These are phyloP conservation scores for Teratosphaeria destructans DNA, from an alignment of 2,329 filamentous ascomycete species.

Conservation along the genomic window DNA sequence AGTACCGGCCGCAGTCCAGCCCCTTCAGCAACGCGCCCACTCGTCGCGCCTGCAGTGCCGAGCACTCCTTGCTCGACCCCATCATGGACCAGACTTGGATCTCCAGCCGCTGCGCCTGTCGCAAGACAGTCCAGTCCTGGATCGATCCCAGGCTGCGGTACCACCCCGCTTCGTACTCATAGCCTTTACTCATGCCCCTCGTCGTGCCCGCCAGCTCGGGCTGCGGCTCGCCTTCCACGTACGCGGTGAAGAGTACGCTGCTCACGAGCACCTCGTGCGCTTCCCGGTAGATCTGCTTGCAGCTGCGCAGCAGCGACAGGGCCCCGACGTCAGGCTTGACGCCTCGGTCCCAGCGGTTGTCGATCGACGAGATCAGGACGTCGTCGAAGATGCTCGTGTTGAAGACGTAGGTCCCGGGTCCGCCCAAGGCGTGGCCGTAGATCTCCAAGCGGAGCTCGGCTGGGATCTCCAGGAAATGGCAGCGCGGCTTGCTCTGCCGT, in stretches of 20 bases:
- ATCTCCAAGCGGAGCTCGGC: background rate
- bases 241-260: background rate
- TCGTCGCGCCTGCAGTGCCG: background rate
- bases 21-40: background rate
- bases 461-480: background rate
- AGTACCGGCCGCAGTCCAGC: background rate
- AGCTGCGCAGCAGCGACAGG: background rate
- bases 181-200: background rate
- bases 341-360: background rate
- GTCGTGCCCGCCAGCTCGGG: background rate
- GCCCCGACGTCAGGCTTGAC: background rate
- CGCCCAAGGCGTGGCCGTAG: background rate
- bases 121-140: background rate
- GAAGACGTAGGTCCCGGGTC: background rate
- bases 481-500: background rate
- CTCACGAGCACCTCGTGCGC: background rate
- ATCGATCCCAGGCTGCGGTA: background rate
- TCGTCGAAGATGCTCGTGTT: background rate
- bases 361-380: background rate
- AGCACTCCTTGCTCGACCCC: background rate
- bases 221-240: background rate
- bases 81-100: background rate
- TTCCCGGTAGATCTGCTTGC: background rate
- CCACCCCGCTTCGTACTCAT: background rate
- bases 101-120: background rate